Conservation (phyloP, 2,329 filamentous ascomycete species). For the Ambrosiella cleistominuta region DNA sequence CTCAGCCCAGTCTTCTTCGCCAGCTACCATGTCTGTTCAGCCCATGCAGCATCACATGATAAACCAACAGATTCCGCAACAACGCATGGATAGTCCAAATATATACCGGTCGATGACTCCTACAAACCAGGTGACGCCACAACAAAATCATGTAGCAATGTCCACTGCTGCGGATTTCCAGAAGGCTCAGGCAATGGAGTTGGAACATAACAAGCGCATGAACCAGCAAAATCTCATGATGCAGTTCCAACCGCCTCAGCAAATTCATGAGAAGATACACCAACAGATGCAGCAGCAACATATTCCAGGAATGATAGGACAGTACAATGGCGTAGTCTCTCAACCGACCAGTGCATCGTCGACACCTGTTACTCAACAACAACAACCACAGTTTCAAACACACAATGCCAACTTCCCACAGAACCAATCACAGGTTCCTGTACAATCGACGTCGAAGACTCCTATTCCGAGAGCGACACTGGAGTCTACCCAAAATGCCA, state of each 20-base stretch:
- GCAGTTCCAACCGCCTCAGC: conserved; percentile 3
- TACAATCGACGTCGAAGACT: neutral
- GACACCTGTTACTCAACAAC: neutral
- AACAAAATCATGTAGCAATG: neutral
- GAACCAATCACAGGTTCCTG: neutral
- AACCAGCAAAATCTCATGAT: neutral
- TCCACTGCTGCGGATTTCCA: neutral
- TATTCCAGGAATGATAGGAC: neutral
- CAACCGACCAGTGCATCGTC: too few relatives aligned
- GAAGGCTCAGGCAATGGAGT: conserved; percentile 8
- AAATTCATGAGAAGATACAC: conserved; percentile 2
- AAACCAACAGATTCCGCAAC: neutral
- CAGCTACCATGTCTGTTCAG: neutral
- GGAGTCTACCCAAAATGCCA: neutral
- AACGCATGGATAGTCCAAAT: neutral
- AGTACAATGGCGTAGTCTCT: too few relatives aligned
- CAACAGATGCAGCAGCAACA: conserved; percentile 7
- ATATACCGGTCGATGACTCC: neutral
- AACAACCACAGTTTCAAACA: neutral
- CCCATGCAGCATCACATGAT: neutral
- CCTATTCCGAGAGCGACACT: too few relatives aligned
- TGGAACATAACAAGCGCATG: neutral
- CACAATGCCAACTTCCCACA: neutral
- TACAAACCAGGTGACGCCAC: neutral
- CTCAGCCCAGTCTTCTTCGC: conserved; percentile 7